These are phyloP conservation scores for Lumnitzera littorea DNA, from an alignment of 345 rosid species.

Conservation along the genomic window DNA sequence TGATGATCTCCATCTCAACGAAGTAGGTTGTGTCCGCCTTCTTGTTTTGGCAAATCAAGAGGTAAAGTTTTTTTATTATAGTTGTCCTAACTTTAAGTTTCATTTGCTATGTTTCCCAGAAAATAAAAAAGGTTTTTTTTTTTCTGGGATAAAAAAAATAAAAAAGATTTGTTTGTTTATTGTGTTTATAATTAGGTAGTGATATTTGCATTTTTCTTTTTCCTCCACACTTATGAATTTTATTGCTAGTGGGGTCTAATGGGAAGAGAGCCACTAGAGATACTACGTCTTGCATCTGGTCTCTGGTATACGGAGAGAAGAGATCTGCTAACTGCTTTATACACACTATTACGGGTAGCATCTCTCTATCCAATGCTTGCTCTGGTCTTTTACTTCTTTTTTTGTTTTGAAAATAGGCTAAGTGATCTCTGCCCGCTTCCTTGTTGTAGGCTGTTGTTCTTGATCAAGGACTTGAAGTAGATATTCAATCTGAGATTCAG, in stretches of 20 bases:
- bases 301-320: conserved; percentile 95
- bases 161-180: not conserved
- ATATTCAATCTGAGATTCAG: conserved; percentile 67
- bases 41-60: conserved; percentile 90
- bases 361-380: conserved; percentile 4
- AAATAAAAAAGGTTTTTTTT: not conserved
- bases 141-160: not conserved
- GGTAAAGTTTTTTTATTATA: conserved; percentile 32
- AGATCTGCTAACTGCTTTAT: conserved; percentile 68
- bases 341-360: conserved; percentile 68
- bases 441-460: conserved; percentile 77
- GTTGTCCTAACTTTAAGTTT: conserved; percentile 3
- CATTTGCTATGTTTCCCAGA: not conserved
- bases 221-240: conserved; percentile 7
- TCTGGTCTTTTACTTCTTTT: conserved; percentile 5
- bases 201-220: not conserved
- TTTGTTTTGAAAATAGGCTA: not conserved
- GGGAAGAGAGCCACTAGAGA: conserved; percentile 78
- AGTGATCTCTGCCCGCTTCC: not conserved
- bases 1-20: conserved; percentile 88
- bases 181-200: not conserved
- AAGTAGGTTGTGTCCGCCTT: conserved; percentile 72
- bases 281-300: conserved; percentile 86
- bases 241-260: conserved; percentile 63
- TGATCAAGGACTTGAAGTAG: conserved; percentile 75